Conservation (phyloP, 164 flowering plant species). For the Aristolochia californica region DNA sequence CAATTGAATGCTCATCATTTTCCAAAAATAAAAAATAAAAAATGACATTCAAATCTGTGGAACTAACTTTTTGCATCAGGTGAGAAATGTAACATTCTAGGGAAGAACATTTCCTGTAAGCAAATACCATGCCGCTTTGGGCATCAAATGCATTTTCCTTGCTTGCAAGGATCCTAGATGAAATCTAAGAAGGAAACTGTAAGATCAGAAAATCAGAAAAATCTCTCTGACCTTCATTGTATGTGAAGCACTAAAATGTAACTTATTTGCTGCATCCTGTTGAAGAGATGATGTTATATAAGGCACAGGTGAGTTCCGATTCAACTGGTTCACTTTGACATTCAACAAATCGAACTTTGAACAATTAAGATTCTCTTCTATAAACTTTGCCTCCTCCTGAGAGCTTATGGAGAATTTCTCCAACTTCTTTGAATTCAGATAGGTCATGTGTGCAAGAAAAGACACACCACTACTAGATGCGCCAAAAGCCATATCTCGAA, state of each 20-base stretch:
- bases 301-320: slow-evolving; percentile 73
- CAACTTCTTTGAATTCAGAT: slow-evolving; percentile 45
- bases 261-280: slow-evolving; percentile 91
- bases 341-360: slow-evolving; percentile 40
- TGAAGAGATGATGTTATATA: slow-evolving; percentile 94
- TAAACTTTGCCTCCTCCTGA: slow-evolving; percentile 43
- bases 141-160: too few species aligned
- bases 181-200: too few species aligned
- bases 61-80: too few species aligned
- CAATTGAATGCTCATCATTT: too few species aligned
- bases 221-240: slow-evolving; percentile 60
- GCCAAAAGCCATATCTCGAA: slow-evolving; percentile 15
- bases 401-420: slow-evolving; percentile 60
- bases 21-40: too few species aligned
- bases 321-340: slow-evolving; percentile 37
- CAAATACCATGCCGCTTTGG: too few species aligned
- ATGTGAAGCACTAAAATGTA: slow-evolving; percentile 51
- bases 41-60: too few species aligned
- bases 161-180: too few species aligned
- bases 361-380: slow-evolving; percentile 36
- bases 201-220: not conserved
- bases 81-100: too few species aligned
- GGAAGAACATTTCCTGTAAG: too few species aligned
- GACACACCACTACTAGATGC: slow-evolving; percentile 5
- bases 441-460: slow-evolving; percentile 54